phyloP scores from a whole-genome alignment of 768 basidiomycete genomes.

The Termitomyces sp. region DNA sequence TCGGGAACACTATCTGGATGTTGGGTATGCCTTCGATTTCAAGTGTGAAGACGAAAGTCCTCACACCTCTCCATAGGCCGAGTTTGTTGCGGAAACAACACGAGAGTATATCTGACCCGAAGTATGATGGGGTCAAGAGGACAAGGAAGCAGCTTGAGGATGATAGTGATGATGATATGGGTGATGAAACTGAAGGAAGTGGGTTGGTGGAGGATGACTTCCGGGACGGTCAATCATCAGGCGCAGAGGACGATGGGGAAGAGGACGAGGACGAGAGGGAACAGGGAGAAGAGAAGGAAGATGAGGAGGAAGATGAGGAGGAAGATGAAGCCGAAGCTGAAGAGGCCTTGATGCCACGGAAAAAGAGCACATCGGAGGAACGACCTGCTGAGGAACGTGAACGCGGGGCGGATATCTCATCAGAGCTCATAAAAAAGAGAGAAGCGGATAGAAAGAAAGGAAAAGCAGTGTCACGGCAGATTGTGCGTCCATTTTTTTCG shows the following conservation, averaged over 20 bases:
- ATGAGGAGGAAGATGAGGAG: neutral
- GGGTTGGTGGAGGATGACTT: constrained; percentile 24
- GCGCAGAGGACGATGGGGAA: constrained; percentile 12
- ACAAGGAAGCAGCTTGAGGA: constrained; percentile 56
- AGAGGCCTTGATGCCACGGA: neutral
- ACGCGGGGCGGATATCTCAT: constrained; percentile 40
- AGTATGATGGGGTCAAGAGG: constrained; percentile 70
- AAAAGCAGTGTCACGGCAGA: constrained; percentile 75
- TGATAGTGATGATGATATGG: constrained; percentile 43
- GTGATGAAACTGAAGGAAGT: constrained; percentile 50
- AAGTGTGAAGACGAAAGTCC: neutral
- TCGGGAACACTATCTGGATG: constrained; percentile 80
- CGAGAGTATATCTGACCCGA: constrained; percentile 66
- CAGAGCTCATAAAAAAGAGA: constrained; percentile 52
- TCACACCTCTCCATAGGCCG: constrained; percentile 38
- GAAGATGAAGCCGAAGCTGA: neutral
- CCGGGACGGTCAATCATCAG: neutral
- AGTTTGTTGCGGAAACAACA: constrained; percentile 66
- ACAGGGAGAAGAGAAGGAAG: constrained; percentile 7
- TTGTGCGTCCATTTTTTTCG: constrained; percentile 45
- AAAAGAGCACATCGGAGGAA: neutral
- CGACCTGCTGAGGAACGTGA: constrained; percentile 12
- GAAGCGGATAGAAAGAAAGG: constrained; percentile 80
- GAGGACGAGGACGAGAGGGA: neutral
- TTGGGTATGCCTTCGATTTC: constrained; percentile 55